A percentile compares a stretch with the other conserved stretches of the same genome.
phyloP scores from a whole-genome alignment of 441 rosid genomes.

The Erysimum cheiri region DNA sequence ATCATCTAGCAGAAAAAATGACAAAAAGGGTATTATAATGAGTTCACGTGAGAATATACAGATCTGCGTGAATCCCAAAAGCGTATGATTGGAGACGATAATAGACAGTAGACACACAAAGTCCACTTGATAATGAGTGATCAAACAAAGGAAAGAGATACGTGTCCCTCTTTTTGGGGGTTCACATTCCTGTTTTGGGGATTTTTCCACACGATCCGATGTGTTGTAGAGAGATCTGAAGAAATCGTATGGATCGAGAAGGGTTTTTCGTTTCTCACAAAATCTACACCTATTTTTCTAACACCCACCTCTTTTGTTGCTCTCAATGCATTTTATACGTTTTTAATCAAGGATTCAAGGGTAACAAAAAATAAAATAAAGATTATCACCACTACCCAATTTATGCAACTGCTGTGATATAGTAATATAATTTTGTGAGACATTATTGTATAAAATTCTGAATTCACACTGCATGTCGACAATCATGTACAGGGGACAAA shows the following conservation, averaged over 20 bases:
- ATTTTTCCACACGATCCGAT: conserved; percentile 33
- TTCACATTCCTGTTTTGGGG: conserved; percentile 29
- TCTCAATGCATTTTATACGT: neutral
- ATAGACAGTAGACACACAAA: conserved; percentile 1
- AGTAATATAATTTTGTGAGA: neutral
- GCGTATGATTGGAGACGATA: conserved; percentile 13
- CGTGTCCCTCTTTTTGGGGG: conserved; percentile 33
- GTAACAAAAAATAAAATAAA: neutral
- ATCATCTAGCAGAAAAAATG: conserved; percentile 9
- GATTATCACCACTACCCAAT: neutral
- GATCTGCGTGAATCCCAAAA: conserved; percentile 37
- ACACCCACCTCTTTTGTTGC: conserved; percentile 23
- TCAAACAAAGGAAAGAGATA: conserved; percentile 6
- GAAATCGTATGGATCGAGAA: conserved; percentile 24
- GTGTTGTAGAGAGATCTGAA: conserved; percentile 29
- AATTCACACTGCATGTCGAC: neutral
- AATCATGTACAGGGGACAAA: neutral
- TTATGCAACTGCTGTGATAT: neutral
- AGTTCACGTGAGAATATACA: conserved; percentile 35
- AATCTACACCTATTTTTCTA: neutral
- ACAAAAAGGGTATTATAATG: neutral
- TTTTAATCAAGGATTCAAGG: neutral
- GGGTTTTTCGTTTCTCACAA: conserved; percentile 7
- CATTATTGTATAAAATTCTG: neutral
- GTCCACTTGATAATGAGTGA: conserved; percentile 26